Base-by-base conservation (phyloP, 108 stramenopile genomes). In the Pinguiococcus pyrenoidosus region DNA sequence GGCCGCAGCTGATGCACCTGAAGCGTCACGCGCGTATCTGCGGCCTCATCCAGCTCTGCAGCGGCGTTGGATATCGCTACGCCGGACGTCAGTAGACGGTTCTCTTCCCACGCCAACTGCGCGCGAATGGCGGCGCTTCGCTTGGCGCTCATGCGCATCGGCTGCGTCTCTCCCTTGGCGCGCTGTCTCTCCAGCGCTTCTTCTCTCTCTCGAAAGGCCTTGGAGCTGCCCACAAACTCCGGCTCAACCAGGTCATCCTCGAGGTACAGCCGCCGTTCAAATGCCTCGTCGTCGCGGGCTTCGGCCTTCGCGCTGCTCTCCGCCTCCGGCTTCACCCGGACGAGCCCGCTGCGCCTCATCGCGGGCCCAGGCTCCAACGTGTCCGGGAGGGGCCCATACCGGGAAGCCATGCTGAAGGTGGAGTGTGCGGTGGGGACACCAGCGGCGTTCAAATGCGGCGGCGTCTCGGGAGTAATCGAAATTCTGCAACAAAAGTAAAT, bases 51-150 rank as follows among this genome's bases (percentile, higher is more conserved):
- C 44, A 75, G 67, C 37, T 87, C 86, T 8, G 40, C 40, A 3
- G n/a, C 45, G 17, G 69, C 63, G 32, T 72, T 63, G 9, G 62
- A 56, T 5, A 73, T 45, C 27, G 87, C 87, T 1, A 87, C 89
- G 12, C 90, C 90, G 12, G 76, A 72, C 18, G 78, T 80, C 13
- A 91, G 46, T 8, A 96, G 53, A 14, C 94, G 76, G 54, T 88
- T 91, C 49, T 86, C 83, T 60, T 96, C 94, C 88, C 90, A 96
- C 12, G 84, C 83, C n/a, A 84, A 71, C 76, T 91, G 81, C 87
- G 51, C 79, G 66, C 40, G 91, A 44, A 10, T 60, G 59, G 6
- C 26, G 30, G 78, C 83, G 21, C 64, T 76, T 44, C 69, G 72
- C 35, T 73, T 65, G 10, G 82, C 76, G 6, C 32, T 30, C 23